phyloP scores from a whole-genome alignment of 164 flowering plant genomes.

The Liquidambar formosana region DNA sequence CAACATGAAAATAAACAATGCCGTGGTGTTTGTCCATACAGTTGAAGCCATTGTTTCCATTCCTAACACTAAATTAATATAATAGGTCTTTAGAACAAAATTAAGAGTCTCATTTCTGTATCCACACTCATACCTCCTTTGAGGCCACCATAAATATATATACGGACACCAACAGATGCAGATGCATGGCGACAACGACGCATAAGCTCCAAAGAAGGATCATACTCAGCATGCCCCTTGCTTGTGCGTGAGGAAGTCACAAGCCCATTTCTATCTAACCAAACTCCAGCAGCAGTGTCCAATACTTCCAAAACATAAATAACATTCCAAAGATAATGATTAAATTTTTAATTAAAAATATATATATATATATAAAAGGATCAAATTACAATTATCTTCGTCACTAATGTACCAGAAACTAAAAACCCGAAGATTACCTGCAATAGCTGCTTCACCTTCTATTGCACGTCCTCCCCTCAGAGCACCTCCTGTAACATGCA shows the following conservation, averaged over 20 bases:
- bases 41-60: not conserved
- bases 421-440: slow-evolving; percentile 54
- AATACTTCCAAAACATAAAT: slow-evolving; percentile 47
- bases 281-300: slow-evolving; percentile 99
- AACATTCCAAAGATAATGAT: not conserved
- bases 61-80: not conserved
- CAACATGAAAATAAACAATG: not conserved
- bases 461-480: slow-evolving; percentile 85
- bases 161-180: slow-evolving; percentile 85
- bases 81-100: not conserved
- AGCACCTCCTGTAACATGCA: slow-evolving; percentile 95
- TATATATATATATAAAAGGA: not conserved
- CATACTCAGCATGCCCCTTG: slow-evolving; percentile 61
- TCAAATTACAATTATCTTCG: not conserved
- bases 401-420: not conserved
- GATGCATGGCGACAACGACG: slow-evolving; percentile 98
- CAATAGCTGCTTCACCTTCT: slow-evolving; percentile 86
- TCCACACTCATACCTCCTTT: slow-evolving; percentile 69
- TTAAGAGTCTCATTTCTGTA: not conserved
- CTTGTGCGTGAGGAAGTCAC: slow-evolving; percentile 68
- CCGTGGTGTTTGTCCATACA: not conserved
- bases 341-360: no score
- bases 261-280: slow-evolving; percentile 91
- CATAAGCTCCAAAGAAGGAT: slow-evolving; percentile 80
- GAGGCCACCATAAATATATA: slow-evolving; percentile 89